These are phyloP conservation scores for Recurvomyces mirabilis DNA, from an alignment of 495 filamentous ascomycete species.

Conservation along the genomic window DNA sequence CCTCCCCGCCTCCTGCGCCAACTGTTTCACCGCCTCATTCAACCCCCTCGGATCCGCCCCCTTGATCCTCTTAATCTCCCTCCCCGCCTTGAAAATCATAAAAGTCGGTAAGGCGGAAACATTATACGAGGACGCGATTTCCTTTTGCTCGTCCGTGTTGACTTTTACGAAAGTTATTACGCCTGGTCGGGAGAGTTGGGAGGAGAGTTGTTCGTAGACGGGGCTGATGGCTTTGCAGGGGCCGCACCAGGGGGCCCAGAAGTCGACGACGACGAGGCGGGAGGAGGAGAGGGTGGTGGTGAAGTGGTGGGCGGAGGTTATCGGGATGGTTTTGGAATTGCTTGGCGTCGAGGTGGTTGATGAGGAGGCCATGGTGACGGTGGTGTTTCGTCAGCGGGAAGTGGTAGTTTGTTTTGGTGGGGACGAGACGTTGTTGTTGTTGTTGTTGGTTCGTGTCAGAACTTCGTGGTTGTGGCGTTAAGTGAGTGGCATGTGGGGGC, in stretches of 20 bases:
- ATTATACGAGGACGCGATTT: slow-evolving; percentile 57
- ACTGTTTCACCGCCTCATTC: slow-evolving; percentile 55
- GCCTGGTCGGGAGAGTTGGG: slow-evolving; percentile 57
- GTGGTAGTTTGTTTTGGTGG: not conserved
- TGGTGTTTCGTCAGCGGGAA: not conserved
- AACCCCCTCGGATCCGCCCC: slow-evolving; percentile 64
- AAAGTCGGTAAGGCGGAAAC: slow-evolving; percentile 79
- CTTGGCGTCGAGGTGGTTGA: not conserved
- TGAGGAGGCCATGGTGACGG: not conserved
- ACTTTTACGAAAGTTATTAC: slow-evolving; percentile 77
- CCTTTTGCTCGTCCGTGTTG: slow-evolving; percentile 65
- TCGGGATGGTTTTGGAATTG: slow-evolving; percentile 58
- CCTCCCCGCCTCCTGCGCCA: slow-evolving; percentile 50
- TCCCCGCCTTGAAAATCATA: slow-evolving; percentile 72
- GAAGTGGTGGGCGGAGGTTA: slow-evolving; percentile 62
- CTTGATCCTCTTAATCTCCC: slow-evolving; percentile 53
- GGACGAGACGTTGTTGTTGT: too few species aligned
- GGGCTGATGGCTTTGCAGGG: slow-evolving; percentile 82
- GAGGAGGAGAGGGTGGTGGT: slow-evolving; percentile 53
- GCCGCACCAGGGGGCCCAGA: slow-evolving; percentile 79
- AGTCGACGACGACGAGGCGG: slow-evolving; percentile 71
- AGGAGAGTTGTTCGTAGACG: slow-evolving; percentile 66
- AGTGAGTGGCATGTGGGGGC: too few species aligned
- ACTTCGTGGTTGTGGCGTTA: too few species aligned
- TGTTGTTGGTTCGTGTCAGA: too few species aligned